These are phyloP conservation scores for Neonectria punicea DNA, from an alignment of 2,329 filamentous ascomycete species.

Conservation along the genomic window DNA sequence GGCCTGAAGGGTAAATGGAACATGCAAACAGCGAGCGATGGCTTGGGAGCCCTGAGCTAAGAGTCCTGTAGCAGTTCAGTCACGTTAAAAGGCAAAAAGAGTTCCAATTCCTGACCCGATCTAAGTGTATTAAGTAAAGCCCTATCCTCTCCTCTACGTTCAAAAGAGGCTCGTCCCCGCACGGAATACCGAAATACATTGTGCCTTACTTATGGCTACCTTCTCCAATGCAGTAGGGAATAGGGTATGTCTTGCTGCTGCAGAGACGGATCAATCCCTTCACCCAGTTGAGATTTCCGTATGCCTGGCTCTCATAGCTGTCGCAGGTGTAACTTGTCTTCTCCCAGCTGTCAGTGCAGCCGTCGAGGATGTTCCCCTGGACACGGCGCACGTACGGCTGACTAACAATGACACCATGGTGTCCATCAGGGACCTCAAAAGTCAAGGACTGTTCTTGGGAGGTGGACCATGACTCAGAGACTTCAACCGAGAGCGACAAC, in stretches of 20 bases:
- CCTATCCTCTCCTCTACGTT: too few species aligned
- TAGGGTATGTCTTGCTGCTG: slow-evolving; percentile 33
- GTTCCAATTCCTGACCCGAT: too few species aligned
- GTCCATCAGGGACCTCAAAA: slow-evolving; percentile 27
- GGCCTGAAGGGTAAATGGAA: too few species aligned
- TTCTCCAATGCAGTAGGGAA: slow-evolving; percentile 37
- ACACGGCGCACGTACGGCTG: slow-evolving; percentile 38
- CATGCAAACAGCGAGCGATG: too few species aligned
- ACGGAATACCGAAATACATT: neutral
- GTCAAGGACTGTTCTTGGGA: slow-evolving; percentile 29
- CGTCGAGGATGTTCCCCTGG: slow-evolving; percentile 27
- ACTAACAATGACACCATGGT: slow-evolving; percentile 37
- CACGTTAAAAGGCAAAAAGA: too few species aligned
- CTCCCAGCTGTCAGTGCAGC: slow-evolving; percentile 27
- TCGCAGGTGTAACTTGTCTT: slow-evolving; percentile 30
- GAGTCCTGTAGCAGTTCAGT: too few species aligned
- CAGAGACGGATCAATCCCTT: slow-evolving; percentile 39
- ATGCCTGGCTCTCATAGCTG: slow-evolving; percentile 31
- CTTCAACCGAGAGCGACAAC: slow-evolving; percentile 24
- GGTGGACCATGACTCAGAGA: slow-evolving; percentile 29
- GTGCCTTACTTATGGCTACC: slow-evolving; percentile 27
- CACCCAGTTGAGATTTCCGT: slow-evolving; percentile 35
- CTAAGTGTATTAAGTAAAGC: too few species aligned
- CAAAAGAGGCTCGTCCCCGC: too few species aligned
- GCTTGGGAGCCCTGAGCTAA: too few species aligned